Base-by-base conservation (phyloP, 495 filamentous ascomycete species). In the Umbilicaria muhlenbergii region DNA sequence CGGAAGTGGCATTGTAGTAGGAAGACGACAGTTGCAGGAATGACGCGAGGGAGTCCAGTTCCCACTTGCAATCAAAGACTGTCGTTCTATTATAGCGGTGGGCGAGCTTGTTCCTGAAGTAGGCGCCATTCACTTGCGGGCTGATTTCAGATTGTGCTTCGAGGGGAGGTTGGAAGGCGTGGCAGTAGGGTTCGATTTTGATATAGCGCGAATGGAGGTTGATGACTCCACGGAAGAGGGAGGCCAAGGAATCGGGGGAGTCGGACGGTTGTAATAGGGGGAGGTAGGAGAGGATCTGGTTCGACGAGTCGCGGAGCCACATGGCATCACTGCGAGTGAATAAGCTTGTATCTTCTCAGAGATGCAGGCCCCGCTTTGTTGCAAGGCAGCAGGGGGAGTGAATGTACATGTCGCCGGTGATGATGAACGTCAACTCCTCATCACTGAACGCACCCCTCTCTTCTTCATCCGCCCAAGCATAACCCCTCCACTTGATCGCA, bases 261-360 rank as follows among this genome's bases (percentile, higher is more conserved):
- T 53, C 48, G 10, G 63, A 72, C 11, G 71, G 59, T 44, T 73
- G 67, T 16, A 80, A 54, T 5, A 81, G 54, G 0, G 72, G 61
- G 28, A 74, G 65, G 55, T 82, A 83, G 28, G 69, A 71, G 44
- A 77, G 70, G 51, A 83, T 58, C 53, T 82, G 78, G 53, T 81
- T 81, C 28, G 77, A 70, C 19, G 69, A 75, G 52, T 81, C 79
- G 21, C 78, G 67, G 37, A 83, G 62, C 78, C 79, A 82, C 76
- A 81, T 80, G 39, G 78, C 75, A 47, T 79, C 70, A 32, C 50
- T 52, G 36, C 17, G 14, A 15, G 11, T 28, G 24, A 10, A 28
- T 28, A 1, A 28, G 24, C 24, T 28, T 28, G 4, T 28, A 28
- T 28, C 24, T 28, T 28, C 24, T n/a, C n/a, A n/a, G n/a, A n/a